Conservation (phyloP, 495 filamentous ascomycete species). For the Chlorociboria aeruginascens region DNA sequence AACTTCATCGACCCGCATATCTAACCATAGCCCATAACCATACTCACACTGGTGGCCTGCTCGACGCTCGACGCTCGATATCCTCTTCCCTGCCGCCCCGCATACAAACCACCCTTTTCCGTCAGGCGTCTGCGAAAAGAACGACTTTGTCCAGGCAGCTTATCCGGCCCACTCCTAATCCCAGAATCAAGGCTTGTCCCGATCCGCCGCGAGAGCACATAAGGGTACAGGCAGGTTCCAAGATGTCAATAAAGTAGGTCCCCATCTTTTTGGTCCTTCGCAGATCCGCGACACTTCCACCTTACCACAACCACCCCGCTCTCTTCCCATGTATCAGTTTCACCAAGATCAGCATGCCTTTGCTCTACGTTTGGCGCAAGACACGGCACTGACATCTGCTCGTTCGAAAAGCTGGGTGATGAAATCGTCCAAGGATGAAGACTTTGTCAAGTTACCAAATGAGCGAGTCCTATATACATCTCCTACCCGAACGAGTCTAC, state of each 20-base stretch:
- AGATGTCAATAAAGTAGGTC: conserved; percentile 35
- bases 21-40: too few relatives aligned
- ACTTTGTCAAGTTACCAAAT: conserved; percentile 58
- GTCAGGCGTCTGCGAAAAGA: too few relatives aligned
- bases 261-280: neutral
- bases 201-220: too few relatives aligned
- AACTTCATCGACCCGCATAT: too few relatives aligned
- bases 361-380: conserved; percentile 7
- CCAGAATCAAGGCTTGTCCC: too few relatives aligned
- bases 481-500: conserved; percentile 55
- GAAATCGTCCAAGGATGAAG: conserved; percentile 38
- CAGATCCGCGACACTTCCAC: neutral
- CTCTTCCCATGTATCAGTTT: conserved; percentile 15
- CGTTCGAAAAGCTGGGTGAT: conserved; percentile 60
- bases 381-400: conserved; percentile 12
- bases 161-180: too few relatives aligned
- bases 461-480: conserved; percentile 61
- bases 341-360: conserved; percentile 17
- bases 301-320: neutral
- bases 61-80: too few relatives aligned
- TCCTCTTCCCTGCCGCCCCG: too few relatives aligned
- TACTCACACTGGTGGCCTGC: too few relatives aligned
- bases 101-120: too few relatives aligned
- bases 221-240: neutral
- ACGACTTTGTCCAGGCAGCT: too few relatives aligned